Evolutionary conservation across 1,284 basidiomycete genomes (phyloP), one percentile per base, ranked within the genome.

Genomic region (Cutaneotrichosporon daszewskae): DNA sequence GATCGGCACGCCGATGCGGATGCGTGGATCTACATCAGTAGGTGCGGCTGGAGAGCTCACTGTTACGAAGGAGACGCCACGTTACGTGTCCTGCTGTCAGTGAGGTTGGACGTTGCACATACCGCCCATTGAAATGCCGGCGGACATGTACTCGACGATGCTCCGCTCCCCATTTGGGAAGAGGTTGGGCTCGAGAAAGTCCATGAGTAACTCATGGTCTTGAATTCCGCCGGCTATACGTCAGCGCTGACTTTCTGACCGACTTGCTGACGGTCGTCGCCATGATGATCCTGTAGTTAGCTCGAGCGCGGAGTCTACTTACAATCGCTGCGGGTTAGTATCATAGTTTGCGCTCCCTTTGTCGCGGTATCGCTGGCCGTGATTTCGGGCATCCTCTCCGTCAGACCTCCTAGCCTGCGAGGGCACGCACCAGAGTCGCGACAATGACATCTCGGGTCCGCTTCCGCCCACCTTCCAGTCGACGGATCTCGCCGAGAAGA

Each of bases 371-470:
- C 85, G 72, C 32, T 67, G 65, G 4, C 85, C 85, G 51, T 88
- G 85, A 55, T 87, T 87, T 2, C 84, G 75, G 54, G 85, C 84
- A 54, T 88, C 85, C 85, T 87, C 48, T n/a, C n/a, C n/a, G n/a
- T n/a, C n/a, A n/a, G n/a, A n/a, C n/a, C n/a, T n/a, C 18, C 24
- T 1, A 14, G 16, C 26, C 24, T 29, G 26, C 23, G 4, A 4
- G 6, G 6, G 6, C 7, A 53, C 65, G 32, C 37, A 69, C 69
- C 12, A 72, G 37, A 1, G 67, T 68, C 10, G 70, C 66, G 3
- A 71, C 58, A 4, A 72, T 46, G 22, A 68, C 28, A 43, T 68
- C 65, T 36, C 58, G 47, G 32, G 47, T 57, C 32, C 42, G 45
- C 17, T 42, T 18, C 25, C 49, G 40, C 14, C 35, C 45, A 3